Evolutionary conservation across 2,329 filamentous ascomycete genomes (phyloP).

Genomic region (Microsporum audouinii): DNA sequence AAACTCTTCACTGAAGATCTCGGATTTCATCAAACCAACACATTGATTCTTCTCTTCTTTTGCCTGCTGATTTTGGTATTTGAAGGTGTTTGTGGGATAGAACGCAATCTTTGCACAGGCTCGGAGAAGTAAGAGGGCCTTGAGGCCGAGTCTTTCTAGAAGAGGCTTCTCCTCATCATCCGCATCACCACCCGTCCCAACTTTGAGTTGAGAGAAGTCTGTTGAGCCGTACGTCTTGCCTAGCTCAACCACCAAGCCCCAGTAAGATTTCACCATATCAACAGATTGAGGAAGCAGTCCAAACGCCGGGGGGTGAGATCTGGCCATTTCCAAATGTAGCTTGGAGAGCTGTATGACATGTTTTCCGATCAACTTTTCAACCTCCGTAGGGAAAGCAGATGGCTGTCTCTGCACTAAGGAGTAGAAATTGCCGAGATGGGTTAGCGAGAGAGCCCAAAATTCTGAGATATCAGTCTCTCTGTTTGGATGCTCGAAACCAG

Average conservation of each 20-base stretch:
- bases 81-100: constrained; percentile 69
- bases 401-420: constrained; percentile 48
- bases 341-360: constrained; percentile 86
- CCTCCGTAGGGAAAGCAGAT: constrained; percentile 40
- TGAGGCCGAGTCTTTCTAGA: constrained; percentile 67
- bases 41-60: constrained; percentile 66
- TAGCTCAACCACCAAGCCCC: constrained; percentile 66
- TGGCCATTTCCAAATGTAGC: constrained; percentile 77
- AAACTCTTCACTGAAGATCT: constrained; percentile 65
- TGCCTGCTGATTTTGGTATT: constrained; percentile 61
- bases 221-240: constrained; percentile 51
- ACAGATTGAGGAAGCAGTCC: constrained; percentile 69
- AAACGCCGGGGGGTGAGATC: constrained; percentile 69
- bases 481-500: constrained; percentile 75
- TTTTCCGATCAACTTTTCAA: constrained; percentile 60
- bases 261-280: constrained; percentile 68
- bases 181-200: constrained; percentile 35
- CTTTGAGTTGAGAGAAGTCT: constrained; percentile 24
- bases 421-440: constrained; percentile 68
- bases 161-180: constrained; percentile 45
- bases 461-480: constrained; percentile 62
- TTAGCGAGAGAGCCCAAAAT: constrained; percentile 69
- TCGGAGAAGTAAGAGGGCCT: constrained; percentile 69
- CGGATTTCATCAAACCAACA: constrained; percentile 55
- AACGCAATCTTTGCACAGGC: constrained; percentile 79